These are phyloP conservation scores for Cyberlindnera bimundalis DNA, from an alignment of 805 yeast genomes.

Conservation along the genomic window DNA sequence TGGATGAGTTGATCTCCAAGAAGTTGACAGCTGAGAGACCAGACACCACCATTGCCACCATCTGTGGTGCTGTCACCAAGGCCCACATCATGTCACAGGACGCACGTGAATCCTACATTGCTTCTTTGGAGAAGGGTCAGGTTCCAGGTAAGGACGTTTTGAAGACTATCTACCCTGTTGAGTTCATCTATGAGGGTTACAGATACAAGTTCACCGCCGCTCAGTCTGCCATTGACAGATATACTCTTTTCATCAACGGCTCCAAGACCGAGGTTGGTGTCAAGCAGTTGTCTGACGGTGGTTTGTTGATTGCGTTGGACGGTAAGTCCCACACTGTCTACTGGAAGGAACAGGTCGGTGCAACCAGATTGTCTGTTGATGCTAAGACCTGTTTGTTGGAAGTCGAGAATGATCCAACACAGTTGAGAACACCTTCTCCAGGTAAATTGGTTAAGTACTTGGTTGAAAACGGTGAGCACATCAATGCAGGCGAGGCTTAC, in stretches of 20 bases:
- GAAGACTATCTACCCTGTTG: conserved; percentile 87
- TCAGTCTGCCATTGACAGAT: conserved; percentile 79
- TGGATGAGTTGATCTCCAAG: conserved; percentile 91
- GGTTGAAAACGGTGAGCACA: conserved; percentile 94
- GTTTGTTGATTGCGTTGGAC: conserved; percentile 79
- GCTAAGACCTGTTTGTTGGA: conserved; percentile 92
- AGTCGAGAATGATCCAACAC: conserved; percentile 97
- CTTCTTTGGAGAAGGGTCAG: conserved; percentile 91
- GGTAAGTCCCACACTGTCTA: conserved; percentile 94
- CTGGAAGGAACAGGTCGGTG: conserved; percentile 97
- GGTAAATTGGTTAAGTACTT: conserved; percentile 93
- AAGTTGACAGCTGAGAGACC: conserved; percentile 97
- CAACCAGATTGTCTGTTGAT: conserved; percentile 92
- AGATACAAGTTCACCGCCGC: conserved; percentile 96
- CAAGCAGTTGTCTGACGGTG: conserved; percentile 91
- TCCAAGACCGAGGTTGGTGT: conserved; percentile 86
- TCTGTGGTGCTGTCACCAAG: conserved; percentile 97
- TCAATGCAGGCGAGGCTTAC: conserved; percentile 85
- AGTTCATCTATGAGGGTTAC: conserved; percentile 91
- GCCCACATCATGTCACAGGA: conserved; percentile 79
- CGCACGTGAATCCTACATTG: conserved; percentile 62
- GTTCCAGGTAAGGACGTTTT: conserved; percentile 79
- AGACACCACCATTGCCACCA: conserved; percentile 82
- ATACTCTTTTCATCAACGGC: conserved; percentile 90
- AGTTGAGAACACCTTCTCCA: conserved; percentile 97